A percentile compares a stretch with the other conserved stretches of the same genome.
These are phyloP conservation scores for Micractinium sp. DNA, from an alignment of 139 green algal genomes.

Conservation along the genomic window DNA sequence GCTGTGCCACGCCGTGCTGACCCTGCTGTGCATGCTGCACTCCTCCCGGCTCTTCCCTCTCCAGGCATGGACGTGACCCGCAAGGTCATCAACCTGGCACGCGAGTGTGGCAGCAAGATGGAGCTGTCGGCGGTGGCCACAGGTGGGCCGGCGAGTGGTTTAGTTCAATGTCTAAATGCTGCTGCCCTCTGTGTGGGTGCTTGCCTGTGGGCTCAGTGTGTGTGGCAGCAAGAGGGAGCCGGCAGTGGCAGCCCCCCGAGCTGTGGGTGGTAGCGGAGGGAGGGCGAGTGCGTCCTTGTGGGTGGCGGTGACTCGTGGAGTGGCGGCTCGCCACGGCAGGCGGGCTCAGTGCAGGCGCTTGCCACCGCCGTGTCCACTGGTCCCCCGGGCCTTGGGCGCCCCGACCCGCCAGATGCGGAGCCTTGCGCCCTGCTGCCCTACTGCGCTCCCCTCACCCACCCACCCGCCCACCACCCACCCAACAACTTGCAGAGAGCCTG, in stretches of 20 bases:
- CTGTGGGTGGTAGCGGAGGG: no score
- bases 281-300: no score
- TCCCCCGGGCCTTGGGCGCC: no score
- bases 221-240: neutral
- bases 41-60: neutral
- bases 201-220: neutral
- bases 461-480: neutral
- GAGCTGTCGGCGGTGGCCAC: conserved; percentile 27
- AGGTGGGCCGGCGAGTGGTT: neutral
- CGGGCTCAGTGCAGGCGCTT: no score
- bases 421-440: no score
- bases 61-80: conserved; percentile 74
- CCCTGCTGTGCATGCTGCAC: neutral
- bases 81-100: conserved; percentile 91
- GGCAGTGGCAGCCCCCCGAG: no score
- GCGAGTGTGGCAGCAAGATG: conserved; percentile 79
- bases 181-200: neutral
- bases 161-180: no score
- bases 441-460: neutral
- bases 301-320: no score
- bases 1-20: neutral
- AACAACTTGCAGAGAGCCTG: conserved; percentile 84
- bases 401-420: no score
- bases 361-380: no score
- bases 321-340: no score